Evolutionary conservation across 352 stramenopile species (phyloP).

Genomic region (Phytophthora hybrid): DNA sequence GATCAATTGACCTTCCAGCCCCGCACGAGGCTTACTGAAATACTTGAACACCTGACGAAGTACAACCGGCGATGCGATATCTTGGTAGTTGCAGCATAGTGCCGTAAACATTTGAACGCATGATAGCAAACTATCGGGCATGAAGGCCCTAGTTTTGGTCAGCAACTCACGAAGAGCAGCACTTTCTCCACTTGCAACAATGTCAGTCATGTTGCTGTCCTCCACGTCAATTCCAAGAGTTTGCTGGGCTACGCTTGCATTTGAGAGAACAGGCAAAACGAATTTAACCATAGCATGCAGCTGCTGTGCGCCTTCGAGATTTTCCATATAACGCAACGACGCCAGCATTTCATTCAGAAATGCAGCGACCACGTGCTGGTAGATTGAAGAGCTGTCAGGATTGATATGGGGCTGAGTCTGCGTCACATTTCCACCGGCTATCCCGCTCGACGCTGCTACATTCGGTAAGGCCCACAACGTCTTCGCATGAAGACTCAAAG

Average conservation of each 20-base stretch:
- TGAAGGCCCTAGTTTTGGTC: constrained; percentile 39
- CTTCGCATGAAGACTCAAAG: constrained; percentile 35
- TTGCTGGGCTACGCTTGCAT: constrained; percentile 46
- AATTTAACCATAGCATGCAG: constrained; percentile 77
- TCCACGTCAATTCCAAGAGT: constrained; percentile 40
- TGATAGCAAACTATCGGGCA: constrained; percentile 54
- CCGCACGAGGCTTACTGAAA: constrained; percentile 45
- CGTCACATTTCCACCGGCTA: constrained; percentile 13
- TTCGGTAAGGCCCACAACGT: constrained; percentile 45
- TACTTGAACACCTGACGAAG: constrained; percentile 64
- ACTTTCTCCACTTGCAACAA: constrained; percentile 3
- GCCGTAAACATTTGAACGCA: constrained; percentile 62
- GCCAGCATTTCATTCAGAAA: constrained; percentile 71
- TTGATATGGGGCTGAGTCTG: constrained; percentile 2
- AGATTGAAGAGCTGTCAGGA: constrained; percentile 38
- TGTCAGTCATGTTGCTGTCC: constrained; percentile 25
- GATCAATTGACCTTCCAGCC: constrained; percentile 21
- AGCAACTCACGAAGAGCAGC: constrained; percentile 38
- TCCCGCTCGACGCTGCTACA: constrained; percentile 18
- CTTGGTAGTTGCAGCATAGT: constrained; percentile 50
- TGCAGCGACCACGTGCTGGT: constrained; percentile 59
- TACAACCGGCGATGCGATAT: constrained; percentile 34
- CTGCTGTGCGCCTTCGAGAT: constrained; percentile 49
- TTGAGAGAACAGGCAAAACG: constrained; percentile 57
- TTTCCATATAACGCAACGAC: constrained; percentile 63